phyloP scores from a whole-genome alignment of 192 early-diverging fungal genomes.

The Rhizoclosmatium globosum region DNA sequence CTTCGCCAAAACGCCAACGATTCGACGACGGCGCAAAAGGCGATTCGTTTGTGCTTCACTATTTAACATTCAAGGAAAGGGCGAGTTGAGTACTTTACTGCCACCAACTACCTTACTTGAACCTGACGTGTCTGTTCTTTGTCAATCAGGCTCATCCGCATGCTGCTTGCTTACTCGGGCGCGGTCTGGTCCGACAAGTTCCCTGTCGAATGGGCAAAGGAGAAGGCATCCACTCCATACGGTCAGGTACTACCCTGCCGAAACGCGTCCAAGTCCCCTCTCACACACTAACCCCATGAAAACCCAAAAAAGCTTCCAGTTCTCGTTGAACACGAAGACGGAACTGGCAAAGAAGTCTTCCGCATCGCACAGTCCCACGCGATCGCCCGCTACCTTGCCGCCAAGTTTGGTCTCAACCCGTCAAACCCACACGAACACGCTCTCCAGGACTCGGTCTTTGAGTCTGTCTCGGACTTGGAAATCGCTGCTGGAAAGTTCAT shows the following conservation, averaged over 20 bases:
- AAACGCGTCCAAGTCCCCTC: no score
- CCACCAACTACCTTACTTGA: neutral
- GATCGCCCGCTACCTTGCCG: constrained; percentile 25
- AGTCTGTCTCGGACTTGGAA: constrained; percentile 16
- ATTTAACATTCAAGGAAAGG: constrained; percentile 24
- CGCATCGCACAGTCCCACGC: constrained; percentile 34
- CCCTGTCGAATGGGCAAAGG: neutral
- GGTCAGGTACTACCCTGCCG: constrained; percentile 9
- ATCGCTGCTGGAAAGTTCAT: neutral
- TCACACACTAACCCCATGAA: neutral
- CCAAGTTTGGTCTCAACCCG: constrained; percentile 19
- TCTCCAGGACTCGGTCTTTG: constrained; percentile 21
- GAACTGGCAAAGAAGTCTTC: constrained; percentile 18
- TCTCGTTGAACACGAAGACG: constrained; percentile 30
- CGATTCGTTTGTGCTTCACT: constrained; percentile 14
- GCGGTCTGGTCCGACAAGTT: constrained; percentile 13
- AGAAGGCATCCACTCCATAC: constrained; percentile 19
- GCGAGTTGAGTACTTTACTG: neutral
- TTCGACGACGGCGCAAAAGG: neutral
- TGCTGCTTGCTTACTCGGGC: constrained; percentile 1
- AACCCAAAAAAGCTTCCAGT: constrained; percentile 25
- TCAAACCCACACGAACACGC: neutral
- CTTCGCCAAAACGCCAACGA: neutral
- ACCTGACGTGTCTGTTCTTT: neutral
- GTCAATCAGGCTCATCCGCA: neutral